A percentile compares a stretch with the other conserved stretches of the same genome.
phyloP scores from a whole-genome alignment of 129 eudicot species.

The Arctium minus region DNA sequence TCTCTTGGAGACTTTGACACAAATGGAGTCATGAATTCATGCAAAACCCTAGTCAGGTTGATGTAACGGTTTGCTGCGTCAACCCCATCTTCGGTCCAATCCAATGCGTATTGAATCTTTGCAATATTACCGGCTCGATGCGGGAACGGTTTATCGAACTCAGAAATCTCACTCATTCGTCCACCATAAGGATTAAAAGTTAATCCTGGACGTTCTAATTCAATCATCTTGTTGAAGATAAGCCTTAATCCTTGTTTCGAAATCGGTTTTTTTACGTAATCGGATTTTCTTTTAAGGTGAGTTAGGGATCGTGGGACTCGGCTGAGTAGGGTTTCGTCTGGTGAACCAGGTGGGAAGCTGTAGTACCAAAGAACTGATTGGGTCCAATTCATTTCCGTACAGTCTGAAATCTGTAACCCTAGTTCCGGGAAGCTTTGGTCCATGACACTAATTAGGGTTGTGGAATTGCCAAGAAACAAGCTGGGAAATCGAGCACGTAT shows the following conservation, averaged over 20 bases:
- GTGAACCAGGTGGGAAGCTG: conserved; percentile 23
- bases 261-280: conserved; percentile 45
- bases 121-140: conserved; percentile 59
- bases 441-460: conserved; percentile 18
- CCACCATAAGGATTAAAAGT: conserved; percentile 51
- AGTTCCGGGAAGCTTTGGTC: conserved; percentile 37
- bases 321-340: conserved; percentile 6
- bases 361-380: conserved; percentile 34
- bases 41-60: conserved; percentile 23
- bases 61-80: not conserved
- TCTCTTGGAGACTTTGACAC: conserved; percentile 39
- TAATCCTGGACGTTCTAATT: conserved; percentile 12
- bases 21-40: conserved; percentile 33
- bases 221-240: conserved; percentile 21
- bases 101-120: conserved; percentile 28
- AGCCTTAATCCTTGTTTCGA: conserved; percentile 29
- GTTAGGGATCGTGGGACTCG: conserved; percentile 6
- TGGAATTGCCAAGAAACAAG: conserved; percentile 33
- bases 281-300: conserved; percentile 43
- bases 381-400: conserved; percentile 49
- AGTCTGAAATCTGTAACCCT: conserved; percentile 30
- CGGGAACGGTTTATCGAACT: conserved; percentile 47
- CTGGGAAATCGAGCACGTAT: conserved; percentile 24
- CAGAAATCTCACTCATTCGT: conserved; percentile 47
- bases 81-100: conserved; percentile 27